Base-by-base conservation (phyloP, 208 protist species). In the Giardia muris region DNA sequence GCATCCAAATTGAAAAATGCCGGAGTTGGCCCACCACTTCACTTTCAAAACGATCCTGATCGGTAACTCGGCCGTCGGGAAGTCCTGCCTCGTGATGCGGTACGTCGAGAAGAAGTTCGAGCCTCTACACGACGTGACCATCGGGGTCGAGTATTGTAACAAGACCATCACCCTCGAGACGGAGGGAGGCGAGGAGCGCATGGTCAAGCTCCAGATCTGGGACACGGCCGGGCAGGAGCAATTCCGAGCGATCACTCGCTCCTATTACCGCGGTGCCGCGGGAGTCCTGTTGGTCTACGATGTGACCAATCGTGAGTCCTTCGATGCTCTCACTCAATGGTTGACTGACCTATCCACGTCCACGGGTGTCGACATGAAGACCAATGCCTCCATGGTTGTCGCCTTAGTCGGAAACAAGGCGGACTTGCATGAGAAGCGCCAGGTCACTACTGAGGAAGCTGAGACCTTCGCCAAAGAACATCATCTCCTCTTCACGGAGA, bases 401-500 rank as follows among this genome's bases (percentile, higher is more conserved):
- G 98, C 99, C 96, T 95, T 99, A 0, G 97, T 99, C 92, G 98
- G 98, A 67, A 99, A 99, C 96, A 99, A 99, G 94, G 96, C 96
- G 92, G 98, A 99, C 93, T 93, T 99, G 0, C 96, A 98, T 45
- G 94, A 97, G 43, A 95, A 94, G 94, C 95, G 98, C 2, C 22
- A 93, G 45, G 94, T 98, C 46, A 95, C 94, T 2, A 93, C 93
- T 0, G 97, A 99, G 93, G 98, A 99, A 93, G 98, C 97, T 39
- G 95, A 97, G 94, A 92, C 93, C 22, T 99, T 99, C 94, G 98
- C 98, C 1, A 94, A 94, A 1, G 95, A 98, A 91, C 95, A 99
- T 91, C 96, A 96, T 47, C 94, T 99, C 0, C 91, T 98, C 0
- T 99, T 99, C 93, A 96, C 99, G 92, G 98, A 99, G 93, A 98